Evolutionary conservation across 2,329 filamentous ascomycete genomes (phyloP).

Genomic region (Fusarium longipes): DNA sequence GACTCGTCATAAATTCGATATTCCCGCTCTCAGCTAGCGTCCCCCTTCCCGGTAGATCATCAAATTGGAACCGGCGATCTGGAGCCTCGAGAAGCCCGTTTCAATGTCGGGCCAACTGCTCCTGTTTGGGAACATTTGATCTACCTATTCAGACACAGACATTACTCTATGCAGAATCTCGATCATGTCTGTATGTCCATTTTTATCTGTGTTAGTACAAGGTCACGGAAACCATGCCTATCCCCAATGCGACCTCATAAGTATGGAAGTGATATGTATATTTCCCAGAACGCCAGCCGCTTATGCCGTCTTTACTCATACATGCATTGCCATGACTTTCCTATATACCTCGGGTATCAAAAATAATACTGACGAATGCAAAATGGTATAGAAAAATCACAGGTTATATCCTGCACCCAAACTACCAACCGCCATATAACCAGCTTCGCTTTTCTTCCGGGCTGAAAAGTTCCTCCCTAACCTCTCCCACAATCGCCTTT

Average conservation of each 20-base stretch:
- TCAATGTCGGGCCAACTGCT: not conserved
- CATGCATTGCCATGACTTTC: slow-evolving; percentile 4
- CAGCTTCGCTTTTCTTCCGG: slow-evolving; percentile 27
- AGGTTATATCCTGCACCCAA: not conserved
- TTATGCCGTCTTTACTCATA: slow-evolving; percentile 6
- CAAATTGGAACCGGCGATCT: slow-evolving; percentile 7
- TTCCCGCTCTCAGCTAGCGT: not conserved
- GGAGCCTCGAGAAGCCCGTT: not conserved
- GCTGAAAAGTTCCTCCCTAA: slow-evolving; percentile 44
- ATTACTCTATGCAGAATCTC: not conserved
- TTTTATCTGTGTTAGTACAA: not conserved
- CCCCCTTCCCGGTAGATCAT: slow-evolving; percentile 9
- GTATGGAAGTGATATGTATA: not conserved
- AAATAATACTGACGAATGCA: slow-evolving; percentile 6
- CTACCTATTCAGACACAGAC: not conserved
- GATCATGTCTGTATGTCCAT: not conserved
- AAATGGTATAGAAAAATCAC: slow-evolving; percentile 1
- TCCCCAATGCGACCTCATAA: not conserved
- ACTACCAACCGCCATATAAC: slow-evolving; percentile 33
- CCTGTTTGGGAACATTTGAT: slow-evolving; percentile 11
- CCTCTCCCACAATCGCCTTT: slow-evolving; percentile 26
- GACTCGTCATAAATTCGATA: not conserved
- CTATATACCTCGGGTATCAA: slow-evolving; percentile 21
- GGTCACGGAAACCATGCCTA: not conserved
- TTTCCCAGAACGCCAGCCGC: slow-evolving; percentile 30